phyloP scores from a whole-genome alignment of 345 rosid species.

The Diplotaxis tenuifolia region DNA sequence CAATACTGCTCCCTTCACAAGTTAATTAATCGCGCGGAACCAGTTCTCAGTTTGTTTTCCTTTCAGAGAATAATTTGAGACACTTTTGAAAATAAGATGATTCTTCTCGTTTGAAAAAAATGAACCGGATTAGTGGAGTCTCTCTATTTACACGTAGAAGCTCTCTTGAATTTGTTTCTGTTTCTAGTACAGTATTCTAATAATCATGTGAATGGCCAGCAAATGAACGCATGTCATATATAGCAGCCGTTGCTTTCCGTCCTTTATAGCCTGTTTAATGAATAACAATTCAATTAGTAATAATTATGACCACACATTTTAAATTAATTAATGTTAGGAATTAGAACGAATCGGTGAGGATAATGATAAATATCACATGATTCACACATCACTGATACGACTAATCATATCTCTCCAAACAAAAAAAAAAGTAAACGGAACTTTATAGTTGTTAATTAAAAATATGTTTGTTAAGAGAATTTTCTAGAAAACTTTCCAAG shows the following conservation, averaged over 20 bases:
- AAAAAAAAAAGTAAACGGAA: not conserved
- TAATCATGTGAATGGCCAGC: constrained; percentile 59
- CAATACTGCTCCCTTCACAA: not conserved
- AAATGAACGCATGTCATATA: constrained; percentile 62
- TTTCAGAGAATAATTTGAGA: constrained; percentile 24
- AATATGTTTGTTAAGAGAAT: constrained; percentile 10
- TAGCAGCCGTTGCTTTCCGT: constrained; percentile 56
- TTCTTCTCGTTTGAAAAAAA: constrained; percentile 26
- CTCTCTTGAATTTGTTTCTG: constrained; percentile 19
- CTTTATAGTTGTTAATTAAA: constrained; percentile 10
- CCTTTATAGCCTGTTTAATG: constrained; percentile 61
- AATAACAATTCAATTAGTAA: not conserved
- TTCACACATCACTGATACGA: not conserved
- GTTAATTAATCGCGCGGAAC: constrained; percentile 3
- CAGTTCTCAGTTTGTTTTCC: not conserved
- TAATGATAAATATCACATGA: constrained; percentile 22
- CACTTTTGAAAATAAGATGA: constrained; percentile 28
- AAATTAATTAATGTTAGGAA: not conserved
- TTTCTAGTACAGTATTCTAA: constrained; percentile 58
- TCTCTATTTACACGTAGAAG: constrained; percentile 39
- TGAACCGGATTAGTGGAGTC: constrained; percentile 22
- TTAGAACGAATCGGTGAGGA: not conserved
- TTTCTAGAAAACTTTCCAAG: constrained; percentile 19
- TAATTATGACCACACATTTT: not conserved
- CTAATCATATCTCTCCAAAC: constrained; percentile 30